phyloP scores from a whole-genome alignment of 305 asterid genomes.

The Ajuga reptans region DNA sequence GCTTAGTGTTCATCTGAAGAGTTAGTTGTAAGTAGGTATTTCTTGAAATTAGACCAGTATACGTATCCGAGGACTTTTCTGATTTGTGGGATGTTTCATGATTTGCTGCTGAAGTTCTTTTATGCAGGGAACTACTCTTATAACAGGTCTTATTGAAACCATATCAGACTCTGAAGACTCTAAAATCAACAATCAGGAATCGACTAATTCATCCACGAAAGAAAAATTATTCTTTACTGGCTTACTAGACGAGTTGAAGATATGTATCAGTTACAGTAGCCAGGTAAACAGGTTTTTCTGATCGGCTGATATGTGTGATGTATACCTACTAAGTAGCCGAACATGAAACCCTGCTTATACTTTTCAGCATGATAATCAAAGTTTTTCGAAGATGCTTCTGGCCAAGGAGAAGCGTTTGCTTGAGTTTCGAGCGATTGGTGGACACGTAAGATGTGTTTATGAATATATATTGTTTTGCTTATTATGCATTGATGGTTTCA shows the following conservation, averaged over 20 bases:
- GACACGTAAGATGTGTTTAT: conserved; percentile 49
- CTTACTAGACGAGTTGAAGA: conserved; percentile 75
- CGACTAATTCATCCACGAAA: conserved; percentile 35
- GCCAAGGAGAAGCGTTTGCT: conserved; percentile 76
- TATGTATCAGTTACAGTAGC: conserved; percentile 65
- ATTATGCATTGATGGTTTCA: conserved; percentile 12
- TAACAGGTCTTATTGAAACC: conserved; percentile 55
- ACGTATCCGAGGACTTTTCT: too few species aligned
- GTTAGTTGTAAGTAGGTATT: neutral
- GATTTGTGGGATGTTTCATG: too few species aligned
- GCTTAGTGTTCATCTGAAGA: conserved; percentile 6
- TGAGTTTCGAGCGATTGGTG: conserved; percentile 94
- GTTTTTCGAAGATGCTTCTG: conserved; percentile 59
- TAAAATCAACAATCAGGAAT: conserved; percentile 42
- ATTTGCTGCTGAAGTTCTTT: neutral
- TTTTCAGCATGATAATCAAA: conserved; percentile 43
- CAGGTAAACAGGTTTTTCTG: conserved; percentile 38
- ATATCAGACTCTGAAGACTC: conserved; percentile 72
- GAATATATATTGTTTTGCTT: neutral
- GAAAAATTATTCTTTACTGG: conserved; percentile 73
- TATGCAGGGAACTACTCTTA: conserved; percentile 63
- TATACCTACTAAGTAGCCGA: conserved; percentile 14
- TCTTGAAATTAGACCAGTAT: neutral
- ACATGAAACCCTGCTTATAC: conserved; percentile 18
- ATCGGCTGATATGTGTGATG: conserved; percentile 5